These are phyloP conservation scores for Colletotrichum sp. DNA, from an alignment of 2,329 filamentous ascomycete genomes.

Conservation along the genomic window DNA sequence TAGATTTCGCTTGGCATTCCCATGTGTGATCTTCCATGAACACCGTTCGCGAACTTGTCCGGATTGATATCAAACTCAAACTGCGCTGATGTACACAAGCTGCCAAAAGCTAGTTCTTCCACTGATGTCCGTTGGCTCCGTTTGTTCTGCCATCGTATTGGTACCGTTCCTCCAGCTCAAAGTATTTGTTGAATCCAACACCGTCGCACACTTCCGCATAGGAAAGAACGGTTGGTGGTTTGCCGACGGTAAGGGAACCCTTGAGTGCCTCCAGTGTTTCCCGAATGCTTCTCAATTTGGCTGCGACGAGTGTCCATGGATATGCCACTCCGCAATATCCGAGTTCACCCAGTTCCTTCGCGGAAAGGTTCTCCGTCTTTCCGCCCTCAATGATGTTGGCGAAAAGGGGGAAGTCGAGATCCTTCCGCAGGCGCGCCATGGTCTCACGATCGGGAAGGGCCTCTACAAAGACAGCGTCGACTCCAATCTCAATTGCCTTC, in stretches of 20 bases:
- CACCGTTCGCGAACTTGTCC: neutral
- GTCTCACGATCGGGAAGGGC: slow-evolving; percentile 46
- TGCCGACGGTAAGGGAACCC: slow-evolving; percentile 42
- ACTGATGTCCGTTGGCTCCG: slow-evolving; percentile 13
- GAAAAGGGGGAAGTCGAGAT: slow-evolving; percentile 42
- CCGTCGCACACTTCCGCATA: slow-evolving; percentile 49
- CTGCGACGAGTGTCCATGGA: slow-evolving; percentile 49
- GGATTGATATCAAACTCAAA: neutral
- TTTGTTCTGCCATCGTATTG: slow-evolving; percentile 5
- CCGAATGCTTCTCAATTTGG: slow-evolving; percentile 43
- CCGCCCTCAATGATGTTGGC: slow-evolving; percentile 43
- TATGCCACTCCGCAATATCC: slow-evolving; percentile 48
- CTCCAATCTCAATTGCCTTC: slow-evolving; percentile 47
- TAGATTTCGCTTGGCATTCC: neutral
- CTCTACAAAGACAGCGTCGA: slow-evolving; percentile 48
- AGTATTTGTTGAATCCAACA: slow-evolving; percentile 50
- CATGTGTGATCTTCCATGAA: neutral
- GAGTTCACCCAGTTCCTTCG: slow-evolving; percentile 36
- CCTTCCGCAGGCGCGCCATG: slow-evolving; percentile 42
- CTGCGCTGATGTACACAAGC: neutral
- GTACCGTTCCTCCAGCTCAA: slow-evolving; percentile 7
- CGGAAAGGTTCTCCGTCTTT: slow-evolving; percentile 38
- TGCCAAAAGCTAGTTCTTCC: neutral
- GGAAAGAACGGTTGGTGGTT: slow-evolving; percentile 45
- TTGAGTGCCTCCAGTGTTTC: slow-evolving; percentile 44